Base-by-base conservation (phyloP, 1,284 basidiomycete genomes). In the Sphaerobolus stellatus region DNA sequence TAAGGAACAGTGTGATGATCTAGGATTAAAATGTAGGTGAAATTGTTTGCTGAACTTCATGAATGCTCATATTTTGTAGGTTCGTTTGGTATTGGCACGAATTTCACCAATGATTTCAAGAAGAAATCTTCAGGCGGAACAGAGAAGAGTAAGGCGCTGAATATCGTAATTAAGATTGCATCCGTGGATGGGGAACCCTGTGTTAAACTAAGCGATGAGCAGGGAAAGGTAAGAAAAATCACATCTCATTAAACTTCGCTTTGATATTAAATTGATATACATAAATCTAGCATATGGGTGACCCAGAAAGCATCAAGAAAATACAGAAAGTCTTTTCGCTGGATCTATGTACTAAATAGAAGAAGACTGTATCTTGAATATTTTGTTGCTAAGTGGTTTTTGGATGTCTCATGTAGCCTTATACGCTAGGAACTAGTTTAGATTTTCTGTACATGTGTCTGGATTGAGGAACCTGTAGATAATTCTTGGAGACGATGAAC, bases 101-200 rank as follows among this genome's bases (percentile, higher is more conserved):
- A 81, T 68, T 71, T 97, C 13, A 94, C 93, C 9, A 97, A 97
- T 65, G 94, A 94, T 69, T 95, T 93, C 72, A 69, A 68, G 56
- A 82, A 77, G 38, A 63, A 70, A 44, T 83, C 82, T 7, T 83
- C 78, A 25, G 76, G 79, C 5, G 76, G 79, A 13, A 70, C 61
- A 24, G 75, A 83, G 66, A 83, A 80, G 64, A 92, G 88, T 67
- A 90, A 85, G 65, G 82, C 92, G 24, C 73, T 97, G 59, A 96
- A 95, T 65, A 97, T 97, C 68, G 94, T 97, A 38, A 94, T 96
- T 73, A 97, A 97, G 71, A 76, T 98, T 6, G 80, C 82, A 29
- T 79, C 82, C 45, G 86, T 95, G 13, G 76, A 92, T 62, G 81
- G 79, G 11, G 77, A 77, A 57, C 83, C 84, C 1, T 95, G 92